Conservation (phyloP, 2,329 filamentous ascomycete genomes). For the Fusarium heterosporum region DNA sequence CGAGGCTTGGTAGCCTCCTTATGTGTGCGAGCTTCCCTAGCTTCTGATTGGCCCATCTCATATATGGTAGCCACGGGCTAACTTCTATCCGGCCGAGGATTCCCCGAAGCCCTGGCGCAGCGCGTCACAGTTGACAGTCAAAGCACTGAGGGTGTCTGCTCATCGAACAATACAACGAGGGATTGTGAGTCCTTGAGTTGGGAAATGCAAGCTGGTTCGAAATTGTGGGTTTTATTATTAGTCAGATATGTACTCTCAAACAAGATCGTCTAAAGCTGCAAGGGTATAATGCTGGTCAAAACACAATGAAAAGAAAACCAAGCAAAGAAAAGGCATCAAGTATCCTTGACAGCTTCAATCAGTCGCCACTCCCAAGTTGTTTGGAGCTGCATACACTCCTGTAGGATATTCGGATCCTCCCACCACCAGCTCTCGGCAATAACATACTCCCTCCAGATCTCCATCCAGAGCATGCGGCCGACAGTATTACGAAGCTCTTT, state of each 20-base stretch:
- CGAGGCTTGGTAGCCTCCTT: too few species aligned
- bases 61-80: too few species aligned
- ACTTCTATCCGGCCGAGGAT: too few species aligned
- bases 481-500: conserved; percentile 63
- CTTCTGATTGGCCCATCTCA: too few species aligned
- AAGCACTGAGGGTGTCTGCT: too few species aligned
- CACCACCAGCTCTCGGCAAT: conserved; percentile 68
- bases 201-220: too few species aligned
- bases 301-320: not conserved
- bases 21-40: too few species aligned
- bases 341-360: conserved; percentile 66
- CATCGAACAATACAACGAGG: too few species aligned
- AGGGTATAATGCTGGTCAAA: conserved; percentile 27
- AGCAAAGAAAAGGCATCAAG: not conserved
- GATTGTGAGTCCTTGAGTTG: too few species aligned
- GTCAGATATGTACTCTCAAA: not conserved
- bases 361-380: conserved; percentile 70
- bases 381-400: conserved; percentile 64
- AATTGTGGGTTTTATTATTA: too few species aligned
- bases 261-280: not conserved
- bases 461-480: conserved; percentile 69
- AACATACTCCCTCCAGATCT: conserved; percentile 68
- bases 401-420: conserved; percentile 65
- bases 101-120: too few species aligned
- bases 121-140: too few species aligned